Percentiles rank a stretch among this genome's conserved stretches.
phyloP scores from a whole-genome alignment of 2,329 filamentous ascomycete species.

The Alternaria rosae region DNA sequence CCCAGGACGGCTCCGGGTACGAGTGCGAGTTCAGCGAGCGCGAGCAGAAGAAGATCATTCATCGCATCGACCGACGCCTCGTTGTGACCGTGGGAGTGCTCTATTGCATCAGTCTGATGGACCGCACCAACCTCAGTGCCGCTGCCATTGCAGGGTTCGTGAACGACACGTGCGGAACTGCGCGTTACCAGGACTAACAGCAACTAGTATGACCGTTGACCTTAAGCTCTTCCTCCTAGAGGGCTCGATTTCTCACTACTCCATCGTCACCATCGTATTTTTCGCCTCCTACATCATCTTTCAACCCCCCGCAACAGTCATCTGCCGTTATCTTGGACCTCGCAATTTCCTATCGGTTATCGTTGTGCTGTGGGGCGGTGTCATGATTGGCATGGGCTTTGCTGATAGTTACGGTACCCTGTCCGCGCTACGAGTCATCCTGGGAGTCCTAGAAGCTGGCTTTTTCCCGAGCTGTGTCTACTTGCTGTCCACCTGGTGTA shows the following conservation, averaged over 20 bases:
- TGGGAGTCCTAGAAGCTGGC: slow-evolving; percentile 52
- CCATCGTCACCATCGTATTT: slow-evolving; percentile 67
- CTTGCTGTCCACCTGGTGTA: slow-evolving; percentile 52
- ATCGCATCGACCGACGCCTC: slow-evolving; percentile 69
- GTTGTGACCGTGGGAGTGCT: slow-evolving; percentile 61
- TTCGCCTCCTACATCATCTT: slow-evolving; percentile 55
- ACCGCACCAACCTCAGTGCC: slow-evolving; percentile 77
- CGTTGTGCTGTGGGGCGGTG: slow-evolving; percentile 51
- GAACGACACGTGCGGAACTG: slow-evolving; percentile 2
- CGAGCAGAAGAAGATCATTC: slow-evolving; percentile 73
- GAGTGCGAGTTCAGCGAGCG: slow-evolving; percentile 60
- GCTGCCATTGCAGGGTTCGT: slow-evolving; percentile 73
- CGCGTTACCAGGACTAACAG: slow-evolving; percentile 27
- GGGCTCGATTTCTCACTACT: slow-evolving; percentile 48
- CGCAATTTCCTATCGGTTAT: slow-evolving; percentile 47
- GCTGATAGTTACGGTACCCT: slow-evolving; percentile 46
- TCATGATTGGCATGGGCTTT: slow-evolving; percentile 56
- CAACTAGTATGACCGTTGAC: slow-evolving; percentile 50
- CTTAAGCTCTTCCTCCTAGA: slow-evolving; percentile 40
- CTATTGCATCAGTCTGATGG: slow-evolving; percentile 80
- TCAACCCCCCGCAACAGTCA: slow-evolving; percentile 51
- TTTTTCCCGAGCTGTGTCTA: slow-evolving; percentile 56
- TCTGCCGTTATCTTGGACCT: slow-evolving; percentile 53
- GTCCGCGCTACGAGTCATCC: slow-evolving; percentile 47
- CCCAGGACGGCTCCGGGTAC: slow-evolving; percentile 29